Evolutionary conservation across 2,329 filamentous ascomycete genomes (phyloP).

Genomic region (Diaporthe vexans): DNA sequence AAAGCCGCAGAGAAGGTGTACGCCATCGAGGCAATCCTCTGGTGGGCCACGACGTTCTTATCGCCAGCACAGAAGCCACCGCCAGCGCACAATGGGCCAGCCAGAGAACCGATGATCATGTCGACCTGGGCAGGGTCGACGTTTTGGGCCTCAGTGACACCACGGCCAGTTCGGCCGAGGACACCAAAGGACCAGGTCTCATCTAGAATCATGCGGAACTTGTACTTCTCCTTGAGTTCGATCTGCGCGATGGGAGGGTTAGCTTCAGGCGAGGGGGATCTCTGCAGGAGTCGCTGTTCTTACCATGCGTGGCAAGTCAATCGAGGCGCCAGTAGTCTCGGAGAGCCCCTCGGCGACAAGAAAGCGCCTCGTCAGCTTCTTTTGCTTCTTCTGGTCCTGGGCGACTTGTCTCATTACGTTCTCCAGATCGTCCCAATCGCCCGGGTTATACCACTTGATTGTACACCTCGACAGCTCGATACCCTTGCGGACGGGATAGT

Average conservation of each 20-base stretch:
- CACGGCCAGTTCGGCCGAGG: slow-evolving; percentile 89
- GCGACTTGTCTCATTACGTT: slow-evolving; percentile 86
- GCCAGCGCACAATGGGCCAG: slow-evolving; percentile 90
- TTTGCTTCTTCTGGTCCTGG: slow-evolving; percentile 86
- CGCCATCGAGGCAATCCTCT: slow-evolving; percentile 90
- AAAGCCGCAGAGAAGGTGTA: slow-evolving; percentile 98
- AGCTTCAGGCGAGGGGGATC: background rate
- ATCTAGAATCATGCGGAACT: slow-evolving; percentile 97
- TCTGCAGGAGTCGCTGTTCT: slow-evolving; percentile 49
- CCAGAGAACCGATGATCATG: slow-evolving; percentile 95
- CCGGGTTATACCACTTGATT: slow-evolving; percentile 95
- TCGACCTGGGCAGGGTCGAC: slow-evolving; percentile 94
- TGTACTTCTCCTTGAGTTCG: slow-evolving; percentile 95
- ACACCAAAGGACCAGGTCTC: slow-evolving; percentile 99
- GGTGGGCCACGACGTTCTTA: slow-evolving; percentile 93
- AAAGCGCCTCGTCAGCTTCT: slow-evolving; percentile 91
- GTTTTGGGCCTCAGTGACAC: slow-evolving; percentile 95
- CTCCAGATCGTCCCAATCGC: slow-evolving; percentile 95
- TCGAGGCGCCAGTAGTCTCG: slow-evolving; percentile 88
- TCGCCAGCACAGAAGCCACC: slow-evolving; percentile 96
- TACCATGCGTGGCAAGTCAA: slow-evolving; percentile 88
- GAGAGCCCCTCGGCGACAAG: slow-evolving; percentile 97
- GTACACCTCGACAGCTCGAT: slow-evolving; percentile 93
- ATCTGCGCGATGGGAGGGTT: slow-evolving; percentile 63
- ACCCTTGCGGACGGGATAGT: slow-evolving; percentile 94